Conservation (phyloP, 108 stramenopile species). For the Cylindrotheca closterium region DNA sequence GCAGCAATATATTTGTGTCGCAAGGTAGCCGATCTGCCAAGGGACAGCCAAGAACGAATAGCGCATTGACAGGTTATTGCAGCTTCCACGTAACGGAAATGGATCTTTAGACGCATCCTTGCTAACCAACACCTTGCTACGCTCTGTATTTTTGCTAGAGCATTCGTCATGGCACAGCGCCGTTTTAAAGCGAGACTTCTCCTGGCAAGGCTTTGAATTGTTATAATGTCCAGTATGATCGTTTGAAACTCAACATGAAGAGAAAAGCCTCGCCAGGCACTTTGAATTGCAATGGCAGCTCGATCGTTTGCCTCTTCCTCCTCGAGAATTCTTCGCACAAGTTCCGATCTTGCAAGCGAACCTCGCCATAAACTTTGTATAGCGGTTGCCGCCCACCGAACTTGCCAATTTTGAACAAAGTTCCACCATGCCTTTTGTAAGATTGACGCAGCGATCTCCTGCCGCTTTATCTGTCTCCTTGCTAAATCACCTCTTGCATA, state of each 20-base stretch:
- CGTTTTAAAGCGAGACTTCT: slow-evolving; percentile 21
- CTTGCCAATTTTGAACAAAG: slow-evolving; percentile 14
- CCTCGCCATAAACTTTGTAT: slow-evolving; percentile 31
- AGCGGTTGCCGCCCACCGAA: slow-evolving; percentile 15
- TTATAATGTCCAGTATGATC: slow-evolving; percentile 43
- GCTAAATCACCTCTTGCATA: slow-evolving; percentile 21
- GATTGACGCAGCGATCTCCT: slow-evolving; percentile 14
- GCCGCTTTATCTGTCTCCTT: slow-evolving; percentile 1
- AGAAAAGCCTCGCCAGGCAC: slow-evolving; percentile 42
- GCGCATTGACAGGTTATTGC: slow-evolving; percentile 11
- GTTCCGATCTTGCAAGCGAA: slow-evolving; percentile 4
- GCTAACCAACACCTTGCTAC: slow-evolving; percentile 23
- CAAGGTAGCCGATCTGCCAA: not conserved
- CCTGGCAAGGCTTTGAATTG: slow-evolving; percentile 43
- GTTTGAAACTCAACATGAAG: slow-evolving; percentile 40
- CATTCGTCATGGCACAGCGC: not conserved
- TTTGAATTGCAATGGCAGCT: slow-evolving; percentile 39
- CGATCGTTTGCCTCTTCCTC: not conserved
- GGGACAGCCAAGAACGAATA: not conserved
- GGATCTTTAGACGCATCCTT: not conserved
- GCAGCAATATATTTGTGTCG: not conserved
- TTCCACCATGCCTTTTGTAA: slow-evolving; percentile 41
- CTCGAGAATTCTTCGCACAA: not conserved
- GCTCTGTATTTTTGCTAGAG: slow-evolving; percentile 24
- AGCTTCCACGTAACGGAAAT: not conserved